A percentile compares a stretch with the other conserved stretches of the same genome.
Evolutionary conservation across 2,329 filamentous ascomycete species (phyloP).

Genomic region (Hymenoscyphus occultus): DNA sequence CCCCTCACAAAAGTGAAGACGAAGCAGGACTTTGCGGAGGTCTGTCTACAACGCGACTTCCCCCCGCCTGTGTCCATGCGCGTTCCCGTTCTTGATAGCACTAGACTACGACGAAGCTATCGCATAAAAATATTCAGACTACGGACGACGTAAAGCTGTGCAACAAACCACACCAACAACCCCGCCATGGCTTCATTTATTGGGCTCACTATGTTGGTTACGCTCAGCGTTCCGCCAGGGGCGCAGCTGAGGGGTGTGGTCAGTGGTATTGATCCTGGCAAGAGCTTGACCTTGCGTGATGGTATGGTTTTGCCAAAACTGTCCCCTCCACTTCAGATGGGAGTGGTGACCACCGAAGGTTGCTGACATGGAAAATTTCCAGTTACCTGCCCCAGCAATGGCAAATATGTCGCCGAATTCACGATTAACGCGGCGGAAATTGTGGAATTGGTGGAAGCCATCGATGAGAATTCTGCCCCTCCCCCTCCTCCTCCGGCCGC

Average conservation of each 20-base stretch:
- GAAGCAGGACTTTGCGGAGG: background rate
- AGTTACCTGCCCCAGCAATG: conserved; percentile 35
- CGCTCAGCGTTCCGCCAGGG: conserved; percentile 35
- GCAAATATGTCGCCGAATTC: conserved; percentile 34
- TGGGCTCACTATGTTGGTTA: conserved; percentile 39
- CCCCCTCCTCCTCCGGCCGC: conserved; percentile 15
- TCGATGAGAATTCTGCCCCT: conserved; percentile 27
- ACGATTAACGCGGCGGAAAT: conserved; percentile 37
- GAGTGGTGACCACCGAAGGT: background rate
- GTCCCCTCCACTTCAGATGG: conserved; percentile 1
- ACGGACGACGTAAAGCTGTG: conserved; percentile 4
- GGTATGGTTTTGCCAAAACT: conserved; percentile 23
- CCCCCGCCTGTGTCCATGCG: too few relatives aligned
- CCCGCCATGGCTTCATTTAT: conserved; percentile 36
- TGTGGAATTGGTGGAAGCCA: conserved; percentile 34
- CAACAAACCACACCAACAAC: conserved; percentile 15
- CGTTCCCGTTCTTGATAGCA: background rate
- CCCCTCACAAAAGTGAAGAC: background rate
- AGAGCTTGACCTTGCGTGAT: conserved; percentile 37
- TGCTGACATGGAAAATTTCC: conserved; percentile 8
- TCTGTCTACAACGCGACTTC: background rate
- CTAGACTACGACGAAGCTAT: background rate
- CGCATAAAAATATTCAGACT: background rate
- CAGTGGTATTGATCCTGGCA: conserved; percentile 35
- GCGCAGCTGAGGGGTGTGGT: conserved; percentile 37